Percentiles rank a stretch among this genome's conserved stretches.
These are phyloP conservation scores for Endoconidiophora polonica DNA, from an alignment of 2,329 filamentous ascomycete species.

Conservation along the genomic window DNA sequence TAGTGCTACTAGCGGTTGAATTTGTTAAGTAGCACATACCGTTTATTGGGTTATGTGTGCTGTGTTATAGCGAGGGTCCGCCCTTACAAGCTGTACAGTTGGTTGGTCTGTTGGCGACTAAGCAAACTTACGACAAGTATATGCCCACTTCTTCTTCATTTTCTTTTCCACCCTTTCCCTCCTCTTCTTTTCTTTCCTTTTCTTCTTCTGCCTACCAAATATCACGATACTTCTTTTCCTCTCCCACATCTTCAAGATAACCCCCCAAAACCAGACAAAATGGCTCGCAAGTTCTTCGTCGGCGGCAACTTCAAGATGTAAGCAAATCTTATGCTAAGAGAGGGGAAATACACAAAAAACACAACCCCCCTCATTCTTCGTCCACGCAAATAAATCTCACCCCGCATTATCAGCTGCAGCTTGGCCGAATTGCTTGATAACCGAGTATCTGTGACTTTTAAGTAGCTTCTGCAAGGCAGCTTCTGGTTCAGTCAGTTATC, in stretches of 20 bases:
- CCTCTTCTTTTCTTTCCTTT: conserved; percentile 3
- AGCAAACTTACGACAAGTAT: neutral
- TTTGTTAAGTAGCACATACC: no score
- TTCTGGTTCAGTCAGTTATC: no score
- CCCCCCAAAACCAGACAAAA: conserved; percentile 34
- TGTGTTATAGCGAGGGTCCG: no score
- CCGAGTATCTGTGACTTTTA: no score
- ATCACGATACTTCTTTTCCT: conserved; percentile 1
- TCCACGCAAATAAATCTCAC: neutral
- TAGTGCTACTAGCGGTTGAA: no score
- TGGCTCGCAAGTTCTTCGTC: conserved; percentile 94
- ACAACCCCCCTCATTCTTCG: neutral
- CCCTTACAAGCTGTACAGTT: no score
- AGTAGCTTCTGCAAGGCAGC: no score
- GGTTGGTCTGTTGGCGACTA: no score
- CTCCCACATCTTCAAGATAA: conserved; percentile 10
- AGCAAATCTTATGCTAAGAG: conserved; percentile 17
- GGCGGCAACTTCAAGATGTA: conserved; percentile 99
- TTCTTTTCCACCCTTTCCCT: neutral
- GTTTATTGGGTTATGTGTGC: neutral
- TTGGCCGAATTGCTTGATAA: no score
- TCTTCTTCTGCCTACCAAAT: neutral
- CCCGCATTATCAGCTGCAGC: no score
- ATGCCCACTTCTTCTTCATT: conserved; percentile 1
- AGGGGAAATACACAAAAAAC: neutral